Conservation (phyloP, 768 basidiomycete species). For the Kondoa subrosea region DNA sequence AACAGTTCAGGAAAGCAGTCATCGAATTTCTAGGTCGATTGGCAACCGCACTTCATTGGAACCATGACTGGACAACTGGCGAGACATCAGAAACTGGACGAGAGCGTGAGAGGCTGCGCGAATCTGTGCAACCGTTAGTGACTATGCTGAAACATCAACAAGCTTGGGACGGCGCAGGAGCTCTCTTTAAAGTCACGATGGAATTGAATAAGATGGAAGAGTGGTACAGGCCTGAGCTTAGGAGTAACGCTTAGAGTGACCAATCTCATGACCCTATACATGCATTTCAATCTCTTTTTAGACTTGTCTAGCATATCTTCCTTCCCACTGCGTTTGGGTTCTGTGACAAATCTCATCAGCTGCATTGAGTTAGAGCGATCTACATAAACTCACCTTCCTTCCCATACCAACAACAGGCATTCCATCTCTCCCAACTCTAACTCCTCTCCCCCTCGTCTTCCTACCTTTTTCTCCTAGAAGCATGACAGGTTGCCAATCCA, state of each 20-base stretch:
- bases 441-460: conserved; percentile 3
- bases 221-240: too few species aligned
- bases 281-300: background rate
- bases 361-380: background rate
- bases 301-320: background rate
- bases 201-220: too few species aligned
- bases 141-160: too few species aligned
- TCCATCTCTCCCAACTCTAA: conserved; percentile 6
- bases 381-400: background rate
- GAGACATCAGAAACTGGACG: too few species aligned
- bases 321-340: conserved; percentile 4
- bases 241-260: background rate
- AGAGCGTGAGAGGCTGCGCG: too few species aligned
- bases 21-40: too few species aligned
- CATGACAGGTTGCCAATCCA: conserved; percentile 80
- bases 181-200: too few species aligned
- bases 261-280: background rate
- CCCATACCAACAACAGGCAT: conserved; percentile 10
- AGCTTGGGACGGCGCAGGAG: too few species aligned
- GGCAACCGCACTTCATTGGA: too few species aligned
- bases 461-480: conserved; percentile 40
- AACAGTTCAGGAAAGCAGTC: too few species aligned
- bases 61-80: too few species aligned
- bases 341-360: background rate
- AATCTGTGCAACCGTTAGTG: too few species aligned